These are phyloP conservation scores for Phytopythium montanum DNA, from an alignment of 352 stramenopile species.

Conservation along the genomic window DNA sequence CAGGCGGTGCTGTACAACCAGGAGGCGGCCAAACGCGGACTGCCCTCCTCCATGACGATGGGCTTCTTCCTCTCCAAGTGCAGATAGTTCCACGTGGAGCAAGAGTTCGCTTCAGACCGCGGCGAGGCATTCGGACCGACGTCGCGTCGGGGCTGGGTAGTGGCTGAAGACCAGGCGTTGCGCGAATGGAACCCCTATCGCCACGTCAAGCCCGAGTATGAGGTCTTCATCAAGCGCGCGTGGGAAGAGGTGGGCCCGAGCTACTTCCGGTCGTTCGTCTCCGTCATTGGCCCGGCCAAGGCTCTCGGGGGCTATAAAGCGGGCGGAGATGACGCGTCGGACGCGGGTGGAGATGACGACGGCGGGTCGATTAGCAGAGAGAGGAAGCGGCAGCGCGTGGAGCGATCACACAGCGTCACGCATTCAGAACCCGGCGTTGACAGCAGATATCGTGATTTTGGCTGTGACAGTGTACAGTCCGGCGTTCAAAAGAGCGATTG, in stretches of 20 bases:
- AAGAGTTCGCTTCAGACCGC: background rate
- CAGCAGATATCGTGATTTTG: too few species aligned
- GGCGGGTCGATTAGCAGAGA: too few species aligned
- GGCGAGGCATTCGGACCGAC: background rate
- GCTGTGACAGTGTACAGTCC: too few species aligned
- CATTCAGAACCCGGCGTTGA: too few species aligned
- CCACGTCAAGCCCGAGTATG: background rate
- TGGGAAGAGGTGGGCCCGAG: background rate
- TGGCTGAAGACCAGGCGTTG: background rate
- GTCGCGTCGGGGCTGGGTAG: background rate
- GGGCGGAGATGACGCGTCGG: background rate
- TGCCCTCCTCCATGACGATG: background rate
- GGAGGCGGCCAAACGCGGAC: background rate
- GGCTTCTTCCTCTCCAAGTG: background rate
- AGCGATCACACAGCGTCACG: background rate
- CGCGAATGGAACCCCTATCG: background rate
- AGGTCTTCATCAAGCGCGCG: slow-evolving; percentile 3
- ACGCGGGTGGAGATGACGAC: background rate
- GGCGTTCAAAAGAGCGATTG: too few species aligned
- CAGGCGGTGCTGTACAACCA: background rate
- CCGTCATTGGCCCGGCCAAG: background rate
- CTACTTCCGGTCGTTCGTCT: background rate
- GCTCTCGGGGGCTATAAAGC: background rate
- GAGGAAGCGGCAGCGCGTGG: too few species aligned
- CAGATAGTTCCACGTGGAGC: background rate